Evolutionary conservation across 805 yeast species (phyloP).

Genomic region (Sungouiozyma ichnusensis): DNA sequence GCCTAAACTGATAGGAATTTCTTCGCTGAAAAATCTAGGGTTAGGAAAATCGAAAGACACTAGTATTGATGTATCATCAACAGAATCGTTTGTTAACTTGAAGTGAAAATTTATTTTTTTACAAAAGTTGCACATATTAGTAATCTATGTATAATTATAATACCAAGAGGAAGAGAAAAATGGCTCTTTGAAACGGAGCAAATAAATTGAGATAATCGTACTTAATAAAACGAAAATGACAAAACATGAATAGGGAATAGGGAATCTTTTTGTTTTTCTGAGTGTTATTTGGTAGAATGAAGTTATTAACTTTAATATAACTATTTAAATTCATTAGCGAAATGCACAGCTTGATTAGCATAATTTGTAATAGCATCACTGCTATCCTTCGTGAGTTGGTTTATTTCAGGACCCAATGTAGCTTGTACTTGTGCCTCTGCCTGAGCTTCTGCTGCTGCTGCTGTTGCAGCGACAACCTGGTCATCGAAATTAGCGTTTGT

Average conservation of each 20-base stretch:
- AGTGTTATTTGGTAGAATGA: too few relatives aligned
- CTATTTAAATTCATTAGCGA: constrained; percentile 26
- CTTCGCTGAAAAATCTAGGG: not conserved
- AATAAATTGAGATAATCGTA: too few relatives aligned
- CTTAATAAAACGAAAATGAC: too few relatives aligned
- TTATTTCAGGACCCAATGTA: constrained; percentile 3
- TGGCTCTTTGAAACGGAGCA: too few relatives aligned
- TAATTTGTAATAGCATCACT: constrained; percentile 20
- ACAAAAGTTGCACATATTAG: not conserved
- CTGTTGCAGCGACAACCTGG: constrained; percentile 30
- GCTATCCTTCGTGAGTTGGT: not conserved
- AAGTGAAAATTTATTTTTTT: too few relatives aligned
- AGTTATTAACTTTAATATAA: not conserved
- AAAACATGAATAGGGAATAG: too few relatives aligned
- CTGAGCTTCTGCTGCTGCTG: constrained; percentile 29
- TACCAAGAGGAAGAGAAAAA: not conserved
- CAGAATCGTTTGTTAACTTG: not conserved
- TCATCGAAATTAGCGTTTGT: constrained; percentile 28
- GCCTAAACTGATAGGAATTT: not conserved
- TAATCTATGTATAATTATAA: too few relatives aligned
- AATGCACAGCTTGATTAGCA: constrained; percentile 27
- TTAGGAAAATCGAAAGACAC: constrained; percentile 2
- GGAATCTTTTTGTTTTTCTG: too few relatives aligned
- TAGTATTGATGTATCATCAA: not conserved
- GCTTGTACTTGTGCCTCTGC: constrained; percentile 24